Evolutionary conservation across 164 flowering plant species (phyloP).

Genomic region (Cinnamomum chago): DNA sequence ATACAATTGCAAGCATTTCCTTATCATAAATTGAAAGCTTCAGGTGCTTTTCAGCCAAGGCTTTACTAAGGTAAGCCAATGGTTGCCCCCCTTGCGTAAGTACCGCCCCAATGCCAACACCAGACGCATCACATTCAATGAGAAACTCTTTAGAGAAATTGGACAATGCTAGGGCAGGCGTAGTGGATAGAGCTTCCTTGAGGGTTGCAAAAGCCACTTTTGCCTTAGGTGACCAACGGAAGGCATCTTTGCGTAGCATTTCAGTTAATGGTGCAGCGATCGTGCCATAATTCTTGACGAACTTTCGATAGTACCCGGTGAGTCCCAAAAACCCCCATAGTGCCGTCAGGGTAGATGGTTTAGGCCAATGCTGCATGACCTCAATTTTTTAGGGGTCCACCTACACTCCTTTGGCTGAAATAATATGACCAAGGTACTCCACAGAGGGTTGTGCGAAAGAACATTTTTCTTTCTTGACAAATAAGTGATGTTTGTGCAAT

Average conservation of each 20-base stretch:
- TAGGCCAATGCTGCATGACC: not conserved
- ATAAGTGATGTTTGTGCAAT: not conserved
- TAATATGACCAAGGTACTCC: not conserved
- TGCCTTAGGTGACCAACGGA: not conserved
- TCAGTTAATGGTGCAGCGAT: not conserved
- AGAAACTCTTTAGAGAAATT: not conserved
- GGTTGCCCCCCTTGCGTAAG: not conserved
- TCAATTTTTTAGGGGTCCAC: not conserved
- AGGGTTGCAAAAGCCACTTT: not conserved
- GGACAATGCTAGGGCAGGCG: not conserved
- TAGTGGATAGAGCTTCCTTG: not conserved
- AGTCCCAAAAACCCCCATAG: not conserved
- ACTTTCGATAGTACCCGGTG: not conserved
- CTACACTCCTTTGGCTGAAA: not conserved
- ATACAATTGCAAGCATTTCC: not conserved
- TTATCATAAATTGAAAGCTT: not conserved
- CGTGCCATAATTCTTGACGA: not conserved
- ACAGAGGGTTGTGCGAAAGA: not conserved
- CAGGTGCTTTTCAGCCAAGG: too few relatives aligned
- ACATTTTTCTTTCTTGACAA: not conserved
- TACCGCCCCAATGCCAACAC: not conserved
- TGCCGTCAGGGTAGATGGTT: not conserved
- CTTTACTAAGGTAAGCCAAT: not conserved
- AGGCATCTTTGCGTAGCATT: not conserved
- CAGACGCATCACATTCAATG: conserved; percentile 3